A percentile compares a stretch with the other conserved stretches of the same genome.
Conservation (phyloP, 2,329 filamentous ascomycete species). For the Samsoniella hepiali region DNA sequence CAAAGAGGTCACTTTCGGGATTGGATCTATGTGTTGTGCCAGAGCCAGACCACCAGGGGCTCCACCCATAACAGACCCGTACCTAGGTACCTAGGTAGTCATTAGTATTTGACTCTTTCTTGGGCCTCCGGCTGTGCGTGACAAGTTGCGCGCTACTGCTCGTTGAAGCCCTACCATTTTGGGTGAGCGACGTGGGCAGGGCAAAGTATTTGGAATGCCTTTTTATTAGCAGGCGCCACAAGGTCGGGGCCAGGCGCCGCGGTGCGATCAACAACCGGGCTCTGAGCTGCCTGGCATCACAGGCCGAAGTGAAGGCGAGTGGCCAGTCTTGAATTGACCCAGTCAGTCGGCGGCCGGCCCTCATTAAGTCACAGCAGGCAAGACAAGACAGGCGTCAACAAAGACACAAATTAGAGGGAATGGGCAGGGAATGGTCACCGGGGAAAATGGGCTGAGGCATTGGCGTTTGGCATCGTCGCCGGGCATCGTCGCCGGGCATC, state of each 20-base stretch:
- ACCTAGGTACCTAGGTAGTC: background rate
- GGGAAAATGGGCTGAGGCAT: background rate
- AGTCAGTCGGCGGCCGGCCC: background rate
- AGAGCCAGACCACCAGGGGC: background rate
- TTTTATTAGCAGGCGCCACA: slow-evolving; percentile 8
- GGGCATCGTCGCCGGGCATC: background rate
- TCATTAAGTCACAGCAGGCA: background rate
- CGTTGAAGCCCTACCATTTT: background rate
- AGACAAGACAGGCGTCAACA: background rate
- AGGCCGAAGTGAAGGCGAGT: background rate
- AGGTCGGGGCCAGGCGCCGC: slow-evolving; percentile 1
- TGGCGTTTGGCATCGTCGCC: background rate
- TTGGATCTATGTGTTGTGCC: background rate
- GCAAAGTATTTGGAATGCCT: slow-evolving; percentile 8
- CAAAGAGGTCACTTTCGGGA: too few relatives aligned
- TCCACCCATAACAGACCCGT: background rate
- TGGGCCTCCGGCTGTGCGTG: background rate
- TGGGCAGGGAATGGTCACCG: background rate
- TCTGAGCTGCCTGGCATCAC: background rate
- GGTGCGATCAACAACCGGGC: slow-evolving; percentile 9
- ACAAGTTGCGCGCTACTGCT: background rate
- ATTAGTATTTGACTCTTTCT: background rate
- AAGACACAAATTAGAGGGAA: background rate
- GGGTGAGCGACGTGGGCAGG: background rate
- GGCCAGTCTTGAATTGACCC: background rate